phyloP scores from a whole-genome alignment of 441 rosid genomes.

The Erysimum cheiri region DNA sequence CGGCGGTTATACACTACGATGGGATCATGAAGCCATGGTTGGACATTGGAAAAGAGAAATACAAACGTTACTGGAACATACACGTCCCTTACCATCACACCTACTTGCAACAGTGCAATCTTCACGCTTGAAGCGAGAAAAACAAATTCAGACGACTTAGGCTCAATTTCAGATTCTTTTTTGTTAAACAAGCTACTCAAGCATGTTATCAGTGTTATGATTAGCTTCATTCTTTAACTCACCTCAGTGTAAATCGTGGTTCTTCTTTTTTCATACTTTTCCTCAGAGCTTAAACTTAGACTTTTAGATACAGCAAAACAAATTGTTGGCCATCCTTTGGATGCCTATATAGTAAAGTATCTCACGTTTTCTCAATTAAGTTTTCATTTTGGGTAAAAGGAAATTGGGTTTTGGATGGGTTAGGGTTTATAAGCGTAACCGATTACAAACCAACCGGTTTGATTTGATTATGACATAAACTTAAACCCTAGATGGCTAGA shows the following conservation, averaged over 20 bases:
- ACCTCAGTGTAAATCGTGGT: conserved; percentile 34
- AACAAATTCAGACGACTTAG: conserved; percentile 13
- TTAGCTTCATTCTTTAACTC: conserved; percentile 41
- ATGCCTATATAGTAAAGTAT: too few relatives aligned
- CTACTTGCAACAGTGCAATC: conserved; percentile 80
- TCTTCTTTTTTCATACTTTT: conserved; percentile 12
- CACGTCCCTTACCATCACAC: conserved; percentile 63
- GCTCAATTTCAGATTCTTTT: conserved; percentile 39
- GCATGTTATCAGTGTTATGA: conserved; percentile 28
- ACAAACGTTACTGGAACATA: conserved; percentile 75
- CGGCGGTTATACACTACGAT: conserved; percentile 83
- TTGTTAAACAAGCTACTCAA: conserved; percentile 30
- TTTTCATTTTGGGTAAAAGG: not conserved
- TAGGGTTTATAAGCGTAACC: not conserved
- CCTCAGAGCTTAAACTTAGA: conserved; percentile 20
- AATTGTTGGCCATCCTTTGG: not conserved
- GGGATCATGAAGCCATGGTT: conserved; percentile 95
- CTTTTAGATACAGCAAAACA: not conserved
- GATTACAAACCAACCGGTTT: not conserved
- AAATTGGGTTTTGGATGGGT: not conserved
- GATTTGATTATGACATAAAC: not conserved
- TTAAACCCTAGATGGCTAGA: conserved; percentile 1
- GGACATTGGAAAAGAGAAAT: conserved; percentile 65
- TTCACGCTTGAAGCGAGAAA: conserved; percentile 55
- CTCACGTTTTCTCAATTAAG: too few relatives aligned